Conservation (phyloP, 805 yeast species). For the Scheffersomyces amazonensis region DNA sequence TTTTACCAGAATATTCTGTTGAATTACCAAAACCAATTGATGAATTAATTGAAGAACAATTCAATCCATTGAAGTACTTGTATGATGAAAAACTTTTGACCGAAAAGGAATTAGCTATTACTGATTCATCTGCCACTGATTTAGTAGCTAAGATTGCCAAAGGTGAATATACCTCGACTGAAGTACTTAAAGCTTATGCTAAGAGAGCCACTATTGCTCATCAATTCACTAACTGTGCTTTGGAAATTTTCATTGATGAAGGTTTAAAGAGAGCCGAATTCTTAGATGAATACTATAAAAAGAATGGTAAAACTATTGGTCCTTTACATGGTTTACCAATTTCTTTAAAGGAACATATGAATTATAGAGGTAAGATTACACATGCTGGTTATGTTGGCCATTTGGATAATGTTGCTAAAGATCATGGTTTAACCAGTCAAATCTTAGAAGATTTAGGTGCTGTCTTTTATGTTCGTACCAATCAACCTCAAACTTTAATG, state of each 20-base stretch:
- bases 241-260: constrained; percentile 50
- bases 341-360: constrained; percentile 53
- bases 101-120: constrained; percentile 32
- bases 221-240: constrained; percentile 43
- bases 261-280: constrained; percentile 56
- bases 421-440: constrained; percentile 27
- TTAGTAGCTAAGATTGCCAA: constrained; percentile 26
- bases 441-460: constrained; percentile 40
- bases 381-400: constrained; percentile 39
- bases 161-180: constrained; percentile 32
- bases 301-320: constrained; percentile 51
- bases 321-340: constrained; percentile 69
- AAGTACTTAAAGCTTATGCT: constrained; percentile 41
- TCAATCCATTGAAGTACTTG: constrained; percentile 35
- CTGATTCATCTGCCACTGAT: constrained; percentile 29
- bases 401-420: constrained; percentile 25
- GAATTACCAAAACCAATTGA: constrained; percentile 32
- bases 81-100: constrained; percentile 33
- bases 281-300: constrained; percentile 48
- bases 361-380: constrained; percentile 29
- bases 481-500: constrained; percentile 45
- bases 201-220: constrained; percentile 41
- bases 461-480: constrained; percentile 43
- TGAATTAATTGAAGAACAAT: constrained; percentile 26
- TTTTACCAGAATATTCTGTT: constrained; percentile 26